Base-by-base conservation (phyloP, 2,329 filamentous ascomycete species). In the Ophidiomyces ophidiicola region DNA sequence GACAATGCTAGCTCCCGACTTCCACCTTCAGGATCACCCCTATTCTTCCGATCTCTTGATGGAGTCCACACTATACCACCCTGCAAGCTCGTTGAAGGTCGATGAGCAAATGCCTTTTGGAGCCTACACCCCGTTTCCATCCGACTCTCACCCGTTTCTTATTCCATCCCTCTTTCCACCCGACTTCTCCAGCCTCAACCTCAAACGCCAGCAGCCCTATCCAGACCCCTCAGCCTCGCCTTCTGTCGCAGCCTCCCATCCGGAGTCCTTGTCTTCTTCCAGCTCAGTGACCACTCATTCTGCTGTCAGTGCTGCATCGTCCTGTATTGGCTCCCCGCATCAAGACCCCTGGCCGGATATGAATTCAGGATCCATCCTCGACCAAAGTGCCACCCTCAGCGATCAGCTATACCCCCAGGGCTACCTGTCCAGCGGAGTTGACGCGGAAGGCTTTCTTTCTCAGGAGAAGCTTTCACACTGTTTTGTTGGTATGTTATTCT, bases 311-410 rank as follows among this genome's bases (percentile, higher is more conserved):
- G 74, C 74, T 3, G 67, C 77, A 5, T 81, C 78, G 1, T 82
- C 78, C 6, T 74, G 73, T 39, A 71, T 78, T 45, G 76, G 76
- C 41, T 82, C 78, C 15, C 78, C 78, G 18, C 73, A 76, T 50
- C 68, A 74, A 36, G 66, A 75, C 32, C 72, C 76, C 44, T 82
- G 76, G 74, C 58, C 68, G 47, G 59, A 63, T 31, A 57, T 66
- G 44, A 56, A 63, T 43, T 60, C 71, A 36, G 70, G 70, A 38
- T 62, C 81, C 24, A 72, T 70, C 36, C 65, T 80, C 40, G 74
- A 71, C 48, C 78, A 78, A 20, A 63, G 68, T 52, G 80, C 84
- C 45, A 72, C 82, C 46, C 64, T 71, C 48, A 62, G 69, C 28
- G 72, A 82, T 51, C 14, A 30, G n/a, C 61, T 70, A 34, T 74